Evolutionary conservation across 2,329 filamentous ascomycete species (phyloP).

Genomic region (Nemania diffusa): DNA sequence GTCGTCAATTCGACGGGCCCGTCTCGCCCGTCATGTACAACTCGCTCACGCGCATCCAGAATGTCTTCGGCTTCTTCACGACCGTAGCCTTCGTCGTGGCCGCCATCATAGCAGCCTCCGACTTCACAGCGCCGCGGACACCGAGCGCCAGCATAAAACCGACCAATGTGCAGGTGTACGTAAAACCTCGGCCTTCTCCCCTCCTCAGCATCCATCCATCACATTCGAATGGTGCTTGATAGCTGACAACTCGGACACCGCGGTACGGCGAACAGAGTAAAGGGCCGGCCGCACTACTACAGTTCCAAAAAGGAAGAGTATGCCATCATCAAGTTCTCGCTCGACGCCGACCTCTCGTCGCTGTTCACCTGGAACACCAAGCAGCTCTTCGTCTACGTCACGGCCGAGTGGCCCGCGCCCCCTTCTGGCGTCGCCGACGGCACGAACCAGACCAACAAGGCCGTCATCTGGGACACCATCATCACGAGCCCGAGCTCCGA

Average conservation of each 20-base stretch:
- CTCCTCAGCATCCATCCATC: no score
- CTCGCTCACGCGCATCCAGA: conserved; percentile 84
- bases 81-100: conserved; percentile 88
- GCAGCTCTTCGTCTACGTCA: conserved; percentile 95
- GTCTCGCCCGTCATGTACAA: conserved; percentile 79
- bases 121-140: conserved; percentile 74
- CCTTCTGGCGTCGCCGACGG: conserved; percentile 47
- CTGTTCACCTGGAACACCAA: conserved; percentile 99
- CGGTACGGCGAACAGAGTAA: conserved; percentile 66
- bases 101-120: conserved; percentile 81
- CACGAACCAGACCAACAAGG: conserved; percentile 67
- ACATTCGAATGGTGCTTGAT: background rate
- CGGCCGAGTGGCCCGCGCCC: conserved; percentile 73
- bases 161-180: conserved; percentile 86
- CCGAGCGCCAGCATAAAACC: conserved; percentile 73
- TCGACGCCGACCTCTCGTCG: conserved; percentile 88
- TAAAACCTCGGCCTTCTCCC: background rate
- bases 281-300: conserved; percentile 96
- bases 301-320: conserved; percentile 93
- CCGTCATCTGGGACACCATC: conserved; percentile 96
- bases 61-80: conserved; percentile 97
- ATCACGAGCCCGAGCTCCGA: conserved; percentile 78
- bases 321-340: conserved; percentile 90
- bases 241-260: conserved; percentile 25
- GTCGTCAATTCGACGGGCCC: conserved; percentile 21